Evolutionary conservation across 169 alveolate genomes (phyloP), one percentile per base, ranked within the genome.

Genomic region (Plasmodium inui): DNA sequence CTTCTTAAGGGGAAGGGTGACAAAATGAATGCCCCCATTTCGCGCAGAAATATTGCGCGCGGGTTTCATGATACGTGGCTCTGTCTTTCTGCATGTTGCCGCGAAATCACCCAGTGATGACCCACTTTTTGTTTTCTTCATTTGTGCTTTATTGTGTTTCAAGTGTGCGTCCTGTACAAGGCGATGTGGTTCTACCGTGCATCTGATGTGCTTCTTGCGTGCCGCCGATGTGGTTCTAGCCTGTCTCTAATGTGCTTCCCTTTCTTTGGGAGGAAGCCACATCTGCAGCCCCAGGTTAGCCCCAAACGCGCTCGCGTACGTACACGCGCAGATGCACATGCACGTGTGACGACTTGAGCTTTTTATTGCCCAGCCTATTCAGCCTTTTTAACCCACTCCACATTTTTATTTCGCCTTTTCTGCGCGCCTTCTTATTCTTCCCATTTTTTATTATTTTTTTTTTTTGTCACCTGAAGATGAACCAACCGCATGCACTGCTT

Each of bases 401-500:
- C 32, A 61, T 19, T 61, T 7, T 61, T 57, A 57, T 9, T 57
- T 67, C 37, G 30, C 37, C 32, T 17, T 67, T 22, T 50, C 61
- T 50, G 5, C 22, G 22, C 61, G 32, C n/a, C 37, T 67, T 67
- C 12, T 67, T 22, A 14, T 67, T 37, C 17, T 22, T 37, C 22
- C 30, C 7, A 2, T 76, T 76, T 37, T 1, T 76, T 32, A n/a
- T n/a, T n/a, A n/a, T 76, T 76, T 32, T 28, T 74, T 32, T 76
- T 76, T 76, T 34, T 76, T 76, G 83, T 76, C 26, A 26, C 14
- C 7, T 14, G 32, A 78, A 19, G 28, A 22, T 78, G 30, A 78
- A 53, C 61, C 41, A 78, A 78, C 41, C 61, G 8, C 61, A 37
- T 78, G n/a, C 34, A 78, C 41, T 70, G 84, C 84, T 78, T 78